Evolutionary conservation across 495 filamentous ascomycete species (phyloP), one percentile per base, ranked within the genome.

Genomic region (Talaromyces borbonicus): DNA sequence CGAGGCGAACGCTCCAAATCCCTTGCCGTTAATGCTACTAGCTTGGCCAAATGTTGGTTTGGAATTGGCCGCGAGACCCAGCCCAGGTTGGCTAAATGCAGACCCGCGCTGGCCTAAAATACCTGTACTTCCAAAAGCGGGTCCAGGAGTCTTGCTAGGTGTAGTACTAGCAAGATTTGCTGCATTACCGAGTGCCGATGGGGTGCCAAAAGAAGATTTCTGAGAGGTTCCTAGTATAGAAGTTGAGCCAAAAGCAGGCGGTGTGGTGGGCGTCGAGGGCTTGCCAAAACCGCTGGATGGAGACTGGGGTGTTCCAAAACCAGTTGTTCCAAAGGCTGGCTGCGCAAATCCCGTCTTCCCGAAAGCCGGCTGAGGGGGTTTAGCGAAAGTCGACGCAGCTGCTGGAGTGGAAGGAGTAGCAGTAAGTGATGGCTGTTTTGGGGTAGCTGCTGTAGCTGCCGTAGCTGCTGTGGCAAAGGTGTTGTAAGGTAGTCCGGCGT

Each of bases 401-500:
- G 54, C 26, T 49, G 58, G 20, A 42, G 43, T 40, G 42, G 57
- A 46, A 33, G 45, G 39, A 44, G 56, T 50, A 33, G 56, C 51
- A 57, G 60, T 49, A 32, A 51, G 49, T 36, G 45, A 45, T 33
- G 50, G 51, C 51, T 53, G 52, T 44, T 59, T 58, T 45, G 49
- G 47, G 56, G 66, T 49, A 30, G 63, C 52, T 49, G 66, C 48
- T 37, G 63, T 52, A n/a, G n/a, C n/a, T n/a, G n/a, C n/a, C n/a
- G 66, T 49, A 30, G 63, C 52, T 49, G 66, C 48, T 37, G 63
- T 52, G 66, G 63, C 36, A 60, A 95, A 67, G 2, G 83, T 83
- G 15, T 80, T 72, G 58, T 92, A 97, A 0, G 78, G 74, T 9
- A 78, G 75, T 0, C 79, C 77, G 52, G 80, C 69, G 39, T 81